These are phyloP conservation scores for Mucor saturninus DNA, from an alignment of 371 early-diverging fungal species.

Conservation along the genomic window DNA sequence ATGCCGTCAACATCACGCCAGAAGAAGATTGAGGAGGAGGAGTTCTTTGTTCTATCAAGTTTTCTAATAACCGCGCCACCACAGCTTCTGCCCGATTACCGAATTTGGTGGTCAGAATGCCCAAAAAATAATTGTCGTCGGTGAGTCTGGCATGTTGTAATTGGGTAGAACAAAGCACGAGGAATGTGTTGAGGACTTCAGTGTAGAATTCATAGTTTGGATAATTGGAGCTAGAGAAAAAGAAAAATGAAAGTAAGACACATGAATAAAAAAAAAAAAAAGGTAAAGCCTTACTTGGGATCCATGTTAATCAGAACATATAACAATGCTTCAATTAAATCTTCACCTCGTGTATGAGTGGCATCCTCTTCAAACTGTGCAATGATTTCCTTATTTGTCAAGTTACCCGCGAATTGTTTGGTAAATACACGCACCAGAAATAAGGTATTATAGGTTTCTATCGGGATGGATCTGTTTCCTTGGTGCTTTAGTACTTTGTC, in stretches of 20 bases:
- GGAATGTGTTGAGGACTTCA: conserved; percentile 66
- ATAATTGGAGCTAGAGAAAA: conserved; percentile 48
- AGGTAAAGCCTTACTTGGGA: conserved; percentile 56
- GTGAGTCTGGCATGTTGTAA: conserved; percentile 48
- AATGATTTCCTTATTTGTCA: conserved; percentile 59
- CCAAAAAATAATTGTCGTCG: conserved; percentile 66
- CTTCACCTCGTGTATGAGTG: conserved; percentile 45
- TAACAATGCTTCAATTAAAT: conserved; percentile 63
- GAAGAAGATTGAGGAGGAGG: conserved; percentile 65
- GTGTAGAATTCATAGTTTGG: conserved; percentile 75
- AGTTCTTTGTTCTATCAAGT: conserved; percentile 65
- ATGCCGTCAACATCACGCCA: conserved; percentile 72
- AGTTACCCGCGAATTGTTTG: conserved; percentile 71
- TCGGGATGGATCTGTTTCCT: conserved; percentile 36
- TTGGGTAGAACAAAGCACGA: conserved; percentile 71
- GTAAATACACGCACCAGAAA: conserved; percentile 68
- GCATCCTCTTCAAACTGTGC: conserved; percentile 60
- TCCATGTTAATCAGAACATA: conserved; percentile 65
- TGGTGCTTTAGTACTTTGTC: not conserved
- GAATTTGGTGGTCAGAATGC: conserved; percentile 58
- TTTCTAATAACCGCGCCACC: conserved; percentile 61
- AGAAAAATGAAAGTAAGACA: not conserved
- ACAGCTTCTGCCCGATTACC: conserved; percentile 65
- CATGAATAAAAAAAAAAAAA: too few species aligned
- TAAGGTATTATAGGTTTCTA: conserved; percentile 71